These are phyloP conservation scores for Neofusicoccum laricinum DNA, from an alignment of 2,329 filamentous ascomycete genomes.

Conservation along the genomic window DNA sequence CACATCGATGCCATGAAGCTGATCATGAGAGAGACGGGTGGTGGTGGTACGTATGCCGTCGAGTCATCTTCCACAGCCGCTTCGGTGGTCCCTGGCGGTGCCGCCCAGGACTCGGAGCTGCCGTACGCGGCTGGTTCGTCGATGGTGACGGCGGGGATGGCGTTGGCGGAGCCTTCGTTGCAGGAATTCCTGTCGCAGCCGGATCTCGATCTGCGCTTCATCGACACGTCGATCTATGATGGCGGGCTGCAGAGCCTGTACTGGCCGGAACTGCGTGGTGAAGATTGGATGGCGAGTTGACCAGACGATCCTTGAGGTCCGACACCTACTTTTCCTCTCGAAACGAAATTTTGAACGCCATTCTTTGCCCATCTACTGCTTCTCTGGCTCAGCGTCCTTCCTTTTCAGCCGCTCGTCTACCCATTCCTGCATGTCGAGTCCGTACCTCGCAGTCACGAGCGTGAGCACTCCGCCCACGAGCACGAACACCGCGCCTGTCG, in stretches of 20 bases:
- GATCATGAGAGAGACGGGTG: constrained; percentile 13
- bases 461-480: constrained; percentile 19
- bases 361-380: too few relatives aligned
- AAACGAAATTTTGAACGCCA: neutral
- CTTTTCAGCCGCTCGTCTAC: constrained; percentile 9
- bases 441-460: constrained; percentile 18
- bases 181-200: constrained; percentile 22
- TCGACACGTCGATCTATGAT: constrained; percentile 20
- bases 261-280: constrained; percentile 18
- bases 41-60: neutral
- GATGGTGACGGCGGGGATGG: constrained; percentile 22
- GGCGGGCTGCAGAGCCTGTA: constrained; percentile 19
- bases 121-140: constrained; percentile 4
- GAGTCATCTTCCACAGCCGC: neutral
- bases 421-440: constrained; percentile 20
- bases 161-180: constrained; percentile 21
- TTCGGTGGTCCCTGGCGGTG: neutral
- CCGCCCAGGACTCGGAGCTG: neutral
- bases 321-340: neutral
- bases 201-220: constrained; percentile 18
- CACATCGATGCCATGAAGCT: constrained; percentile 22
- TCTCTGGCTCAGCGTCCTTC: neutral
- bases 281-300: constrained; percentile 1
- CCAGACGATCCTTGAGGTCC: neutral
- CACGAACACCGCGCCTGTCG: constrained; percentile 17